phyloP scores from a whole-genome alignment of 495 filamentous ascomycete genomes.

The Tuber borchii region DNA sequence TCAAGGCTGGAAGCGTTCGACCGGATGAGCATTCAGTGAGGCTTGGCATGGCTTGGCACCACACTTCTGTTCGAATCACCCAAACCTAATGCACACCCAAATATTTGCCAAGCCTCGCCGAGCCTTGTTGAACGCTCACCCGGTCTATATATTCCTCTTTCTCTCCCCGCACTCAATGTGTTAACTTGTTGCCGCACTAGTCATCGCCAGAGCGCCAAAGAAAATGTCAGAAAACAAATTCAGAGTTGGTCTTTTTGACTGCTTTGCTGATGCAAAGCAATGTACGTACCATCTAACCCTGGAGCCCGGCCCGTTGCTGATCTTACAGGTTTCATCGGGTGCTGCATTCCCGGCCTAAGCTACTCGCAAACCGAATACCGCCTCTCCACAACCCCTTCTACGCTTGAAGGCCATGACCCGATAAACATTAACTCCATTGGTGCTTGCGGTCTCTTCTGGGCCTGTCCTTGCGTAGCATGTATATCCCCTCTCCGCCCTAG shows the following conservation, averaged over 20 bases:
- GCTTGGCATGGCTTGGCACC: too few species aligned
- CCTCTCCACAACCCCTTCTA: background rate
- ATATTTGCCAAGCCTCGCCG: too few species aligned
- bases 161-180: background rate
- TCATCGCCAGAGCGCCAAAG: background rate
- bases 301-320: background rate
- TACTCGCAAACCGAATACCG: background rate
- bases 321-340: background rate
- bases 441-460: background rate
- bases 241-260: constrained; percentile 1
- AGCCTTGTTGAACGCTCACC: too few species aligned
- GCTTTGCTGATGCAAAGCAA: background rate
- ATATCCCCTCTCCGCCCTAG: background rate
- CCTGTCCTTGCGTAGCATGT: background rate
- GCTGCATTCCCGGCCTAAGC: background rate
- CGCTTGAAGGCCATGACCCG: background rate
- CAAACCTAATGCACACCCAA: too few species aligned
- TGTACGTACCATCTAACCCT: background rate
- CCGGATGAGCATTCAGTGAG: too few species aligned
- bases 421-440: background rate
- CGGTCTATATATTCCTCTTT: constrained; percentile 1
- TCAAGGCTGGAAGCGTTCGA: background rate
- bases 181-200: background rate
- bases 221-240: background rate
- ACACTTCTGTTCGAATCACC: too few species aligned